Evolutionary conservation across 495 filamentous ascomycete genomes (phyloP).

Genomic region (Penicillium diatomitis): DNA sequence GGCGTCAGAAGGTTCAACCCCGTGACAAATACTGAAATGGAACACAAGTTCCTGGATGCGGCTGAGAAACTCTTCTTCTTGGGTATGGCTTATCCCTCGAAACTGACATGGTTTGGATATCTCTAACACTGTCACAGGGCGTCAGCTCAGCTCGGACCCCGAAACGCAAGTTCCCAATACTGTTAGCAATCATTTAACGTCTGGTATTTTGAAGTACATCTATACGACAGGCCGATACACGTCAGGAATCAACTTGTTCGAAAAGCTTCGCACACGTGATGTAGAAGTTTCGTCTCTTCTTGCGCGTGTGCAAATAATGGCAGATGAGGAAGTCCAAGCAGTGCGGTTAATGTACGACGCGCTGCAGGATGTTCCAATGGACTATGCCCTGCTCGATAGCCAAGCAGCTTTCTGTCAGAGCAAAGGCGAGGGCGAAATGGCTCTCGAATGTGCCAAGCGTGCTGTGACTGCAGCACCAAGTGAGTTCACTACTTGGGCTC

Average conservation of each 20-base stretch:
- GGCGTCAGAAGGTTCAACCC: constrained; percentile 94
- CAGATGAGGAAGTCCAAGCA: constrained; percentile 92
- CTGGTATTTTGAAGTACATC: constrained; percentile 92
- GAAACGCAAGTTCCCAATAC: constrained; percentile 95
- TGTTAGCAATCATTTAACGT: constrained; percentile 90
- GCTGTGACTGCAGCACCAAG: constrained; percentile 90
- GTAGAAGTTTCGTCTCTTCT: constrained; percentile 90
- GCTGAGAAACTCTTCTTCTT: constrained; percentile 93
- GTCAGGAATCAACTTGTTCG: constrained; percentile 95
- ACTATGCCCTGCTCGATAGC: constrained; percentile 86
- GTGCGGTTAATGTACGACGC: constrained; percentile 81
- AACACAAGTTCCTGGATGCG: constrained; percentile 92
- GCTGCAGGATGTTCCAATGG: constrained; percentile 85
- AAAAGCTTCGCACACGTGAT: constrained; percentile 85
- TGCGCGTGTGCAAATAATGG: constrained; percentile 79
- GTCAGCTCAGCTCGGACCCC: constrained; percentile 92
- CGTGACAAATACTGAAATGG: constrained; percentile 91
- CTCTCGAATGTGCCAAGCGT: constrained; percentile 85
- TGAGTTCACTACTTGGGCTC: constrained; percentile 95
- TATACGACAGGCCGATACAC: constrained; percentile 90
- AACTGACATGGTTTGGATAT: too few species aligned
- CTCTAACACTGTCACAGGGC: constrained; percentile 44
- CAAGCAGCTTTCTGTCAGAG: constrained; percentile 87
- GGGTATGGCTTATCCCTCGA: constrained; percentile 40
- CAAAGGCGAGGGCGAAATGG: constrained; percentile 79